phyloP scores from a whole-genome alignment of 805 yeast species.

The Candida boidinii region DNA sequence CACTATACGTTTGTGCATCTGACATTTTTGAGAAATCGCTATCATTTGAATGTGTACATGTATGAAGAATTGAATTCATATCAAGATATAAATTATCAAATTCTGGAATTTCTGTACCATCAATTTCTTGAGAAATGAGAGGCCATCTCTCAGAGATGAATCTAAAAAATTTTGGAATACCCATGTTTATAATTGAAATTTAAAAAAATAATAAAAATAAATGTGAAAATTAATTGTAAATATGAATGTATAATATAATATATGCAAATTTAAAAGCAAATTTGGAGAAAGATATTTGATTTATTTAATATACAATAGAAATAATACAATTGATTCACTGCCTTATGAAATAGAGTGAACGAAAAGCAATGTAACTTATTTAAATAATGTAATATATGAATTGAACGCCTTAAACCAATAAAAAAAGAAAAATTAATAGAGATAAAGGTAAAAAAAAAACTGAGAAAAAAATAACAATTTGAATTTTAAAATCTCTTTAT shows the following conservation, averaged over 20 bases:
- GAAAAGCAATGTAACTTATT: too few relatives aligned
- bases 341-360: too few relatives aligned
- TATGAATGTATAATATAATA: too few relatives aligned
- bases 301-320: not conserved
- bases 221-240: not conserved
- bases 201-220: not conserved
- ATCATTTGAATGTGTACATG: constrained; percentile 83
- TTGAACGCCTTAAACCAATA: too few relatives aligned
- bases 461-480: too few relatives aligned
- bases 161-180: constrained; percentile 95
- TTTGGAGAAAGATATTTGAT: too few relatives aligned
- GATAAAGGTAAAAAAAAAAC: too few relatives aligned
- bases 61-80: constrained; percentile 95
- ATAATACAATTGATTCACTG: not conserved
- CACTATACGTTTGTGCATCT: constrained; percentile 86
- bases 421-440: too few relatives aligned
- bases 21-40: constrained; percentile 53
- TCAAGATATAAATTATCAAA: constrained; percentile 92
- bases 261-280: too few relatives aligned
- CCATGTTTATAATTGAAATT: constrained; percentile 33
- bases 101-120: constrained; percentile 78
- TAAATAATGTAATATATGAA: too few relatives aligned
- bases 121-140: constrained; percentile 76
- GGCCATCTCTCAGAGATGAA: constrained; percentile 99
- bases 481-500: too few relatives aligned